Evolutionary conservation across 2,329 filamentous ascomycete genomes (phyloP).

Genomic region (Aspergillus pseudoglaucus): DNA sequence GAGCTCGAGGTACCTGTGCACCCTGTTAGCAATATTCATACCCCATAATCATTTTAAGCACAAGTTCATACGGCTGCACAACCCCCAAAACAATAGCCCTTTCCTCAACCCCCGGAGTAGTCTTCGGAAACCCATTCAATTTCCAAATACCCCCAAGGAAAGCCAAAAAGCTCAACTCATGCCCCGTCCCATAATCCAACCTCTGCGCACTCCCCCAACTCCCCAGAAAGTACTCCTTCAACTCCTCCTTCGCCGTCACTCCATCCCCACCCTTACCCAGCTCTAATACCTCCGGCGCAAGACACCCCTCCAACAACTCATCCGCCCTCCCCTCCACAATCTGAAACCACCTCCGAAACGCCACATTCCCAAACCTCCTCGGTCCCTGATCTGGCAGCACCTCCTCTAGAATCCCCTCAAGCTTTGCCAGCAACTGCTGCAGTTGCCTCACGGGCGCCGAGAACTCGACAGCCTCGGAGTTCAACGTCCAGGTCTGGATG

Average conservation of each 20-base stretch:
- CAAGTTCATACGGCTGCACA: constrained; percentile 66
- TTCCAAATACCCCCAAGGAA: constrained; percentile 92
- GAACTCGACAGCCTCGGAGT: constrained; percentile 37
- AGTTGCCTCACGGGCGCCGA: constrained; percentile 58
- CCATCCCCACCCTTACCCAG: constrained; percentile 22
- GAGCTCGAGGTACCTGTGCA: constrained; percentile 65
- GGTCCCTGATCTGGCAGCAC: constrained; percentile 80
- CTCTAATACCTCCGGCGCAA: constrained; percentile 46
- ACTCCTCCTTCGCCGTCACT: constrained; percentile 56
- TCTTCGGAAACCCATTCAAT: constrained; percentile 67
- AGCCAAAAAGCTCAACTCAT: constrained; percentile 89
- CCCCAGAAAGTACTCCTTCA: constrained; percentile 73
- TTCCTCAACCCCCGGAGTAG: constrained; percentile 53
- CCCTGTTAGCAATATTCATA: neutral
- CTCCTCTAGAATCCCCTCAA: constrained; percentile 64
- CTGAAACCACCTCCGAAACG: constrained; percentile 77
- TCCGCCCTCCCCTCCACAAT: constrained; percentile 57
- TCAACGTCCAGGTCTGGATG: constrained; percentile 46
- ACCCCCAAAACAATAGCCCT: constrained; percentile 74
- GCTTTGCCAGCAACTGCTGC: constrained; percentile 57
- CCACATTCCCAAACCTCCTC: constrained; percentile 83
- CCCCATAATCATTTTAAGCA: neutral
- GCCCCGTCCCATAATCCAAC: constrained; percentile 91
- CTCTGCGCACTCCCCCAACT: constrained; percentile 82
- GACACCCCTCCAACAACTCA: constrained; percentile 50